Conservation (phyloP, 2,329 filamentous ascomycete species). For the Nannizzia gypsea region DNA sequence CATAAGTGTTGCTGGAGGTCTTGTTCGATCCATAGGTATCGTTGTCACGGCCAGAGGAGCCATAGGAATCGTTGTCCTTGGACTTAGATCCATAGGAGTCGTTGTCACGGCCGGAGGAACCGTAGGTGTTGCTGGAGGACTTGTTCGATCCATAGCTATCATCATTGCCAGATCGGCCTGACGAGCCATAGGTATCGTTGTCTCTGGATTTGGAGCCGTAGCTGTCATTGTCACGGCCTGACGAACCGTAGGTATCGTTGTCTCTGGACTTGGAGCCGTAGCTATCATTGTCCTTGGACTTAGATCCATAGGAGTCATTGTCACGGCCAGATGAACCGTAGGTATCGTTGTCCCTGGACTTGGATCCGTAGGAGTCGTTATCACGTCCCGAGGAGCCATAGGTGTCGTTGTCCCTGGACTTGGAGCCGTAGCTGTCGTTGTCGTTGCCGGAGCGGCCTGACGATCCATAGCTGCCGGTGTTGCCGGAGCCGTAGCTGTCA, state of each 20-base stretch:
- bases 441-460: conserved; percentile 6
- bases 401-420: neutral
- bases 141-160: conserved; percentile 3
- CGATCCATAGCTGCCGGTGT: conserved; percentile 7
- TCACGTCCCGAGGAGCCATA: neutral
- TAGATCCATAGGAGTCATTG: neutral
- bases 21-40: neutral
- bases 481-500: conserved; percentile 2
- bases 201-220: conserved; percentile 1
- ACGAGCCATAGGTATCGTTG: conserved; percentile 6
- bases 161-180: neutral
- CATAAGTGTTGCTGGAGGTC: neutral
- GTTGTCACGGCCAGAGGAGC: neutral
- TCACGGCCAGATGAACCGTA: conserved; percentile 3
- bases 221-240: neutral
- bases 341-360: conserved; percentile 1
- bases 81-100: neutral
- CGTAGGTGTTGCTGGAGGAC: neutral
- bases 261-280: conserved; percentile 1
- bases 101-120: neutral
- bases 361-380: neutral
- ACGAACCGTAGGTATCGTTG: conserved; percentile 6
- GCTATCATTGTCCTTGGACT: neutral
- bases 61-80: neutral
- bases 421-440: conserved; percentile 1